Evolutionary conservation across 2,329 filamentous ascomycete genomes (phyloP).

Genomic region (Clarireedia paspali): DNA sequence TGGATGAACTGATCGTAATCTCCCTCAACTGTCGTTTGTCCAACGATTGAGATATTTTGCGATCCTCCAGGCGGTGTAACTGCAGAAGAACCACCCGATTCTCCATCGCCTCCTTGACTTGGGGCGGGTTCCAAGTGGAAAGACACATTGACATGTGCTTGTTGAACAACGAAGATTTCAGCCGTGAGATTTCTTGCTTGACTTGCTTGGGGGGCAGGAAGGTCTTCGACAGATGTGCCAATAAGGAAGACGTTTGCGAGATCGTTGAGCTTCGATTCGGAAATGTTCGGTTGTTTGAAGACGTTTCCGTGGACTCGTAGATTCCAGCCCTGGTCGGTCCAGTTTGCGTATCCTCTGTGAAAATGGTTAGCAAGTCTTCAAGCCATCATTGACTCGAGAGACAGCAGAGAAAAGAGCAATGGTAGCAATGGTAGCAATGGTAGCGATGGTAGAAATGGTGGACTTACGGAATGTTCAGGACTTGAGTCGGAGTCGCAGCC

Average conservation of each 20-base stretch:
- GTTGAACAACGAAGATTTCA: slow-evolving; percentile 69
- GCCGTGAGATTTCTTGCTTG: slow-evolving; percentile 68
- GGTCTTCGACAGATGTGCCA: slow-evolving; percentile 50
- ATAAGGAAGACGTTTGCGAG: slow-evolving; percentile 66
- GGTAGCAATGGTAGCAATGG: too few species aligned
- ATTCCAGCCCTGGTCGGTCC: slow-evolving; percentile 71
- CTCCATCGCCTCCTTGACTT: slow-evolving; percentile 42
- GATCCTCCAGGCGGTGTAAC: slow-evolving; percentile 48
- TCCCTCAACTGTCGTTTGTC: slow-evolving; percentile 57
- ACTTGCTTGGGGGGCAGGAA: slow-evolving; percentile 50
- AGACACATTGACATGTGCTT: slow-evolving; percentile 54
- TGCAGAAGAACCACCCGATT: slow-evolving; percentile 40
- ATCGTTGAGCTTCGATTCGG: slow-evolving; percentile 54
- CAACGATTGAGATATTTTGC: slow-evolving; percentile 57
- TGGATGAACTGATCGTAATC: slow-evolving; percentile 67
- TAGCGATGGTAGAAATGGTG: too few species aligned
- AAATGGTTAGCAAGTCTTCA: slow-evolving; percentile 8
- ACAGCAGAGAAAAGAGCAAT: not conserved
- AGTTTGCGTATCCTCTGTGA: slow-evolving; percentile 59
- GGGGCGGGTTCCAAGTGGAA: slow-evolving; percentile 54
- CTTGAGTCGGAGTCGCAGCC: slow-evolving; percentile 57
- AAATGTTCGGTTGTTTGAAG: slow-evolving; percentile 69
- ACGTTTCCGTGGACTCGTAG: slow-evolving; percentile 71
- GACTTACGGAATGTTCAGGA: slow-evolving; percentile 57
- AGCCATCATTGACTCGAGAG: not conserved